These are phyloP conservation scores for Zalaria sp. DNA, from an alignment of 2,329 filamentous ascomycete species.

Conservation along the genomic window DNA sequence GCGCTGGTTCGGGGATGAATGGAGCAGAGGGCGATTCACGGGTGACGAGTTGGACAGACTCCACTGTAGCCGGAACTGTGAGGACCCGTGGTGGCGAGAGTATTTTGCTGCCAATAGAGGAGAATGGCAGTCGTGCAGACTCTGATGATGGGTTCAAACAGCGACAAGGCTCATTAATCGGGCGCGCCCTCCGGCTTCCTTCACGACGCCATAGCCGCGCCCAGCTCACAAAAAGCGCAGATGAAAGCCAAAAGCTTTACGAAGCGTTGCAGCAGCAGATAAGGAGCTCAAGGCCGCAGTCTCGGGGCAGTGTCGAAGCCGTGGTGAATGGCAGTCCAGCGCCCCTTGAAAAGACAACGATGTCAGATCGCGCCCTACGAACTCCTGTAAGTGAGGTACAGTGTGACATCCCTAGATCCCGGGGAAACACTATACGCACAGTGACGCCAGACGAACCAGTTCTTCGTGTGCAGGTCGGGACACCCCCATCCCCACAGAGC, in stretches of 20 bases:
- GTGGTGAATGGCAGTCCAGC: neutral
- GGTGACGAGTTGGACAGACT: constrained; percentile 60
- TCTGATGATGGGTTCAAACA: constrained; percentile 1
- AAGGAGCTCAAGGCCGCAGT: constrained; percentile 33
- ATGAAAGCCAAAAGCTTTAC: constrained; percentile 47
- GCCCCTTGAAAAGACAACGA: too few relatives aligned
- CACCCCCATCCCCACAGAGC: too few relatives aligned
- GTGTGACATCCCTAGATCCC: too few relatives aligned
- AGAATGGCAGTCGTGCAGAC: constrained; percentile 1
- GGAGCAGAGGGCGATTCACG: constrained; percentile 32
- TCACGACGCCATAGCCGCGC: constrained; percentile 14
- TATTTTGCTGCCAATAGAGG: constrained; percentile 5
- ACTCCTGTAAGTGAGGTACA: too few relatives aligned
- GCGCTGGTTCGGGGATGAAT: neutral
- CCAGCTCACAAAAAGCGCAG: constrained; percentile 15
- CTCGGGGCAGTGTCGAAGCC: neutral
- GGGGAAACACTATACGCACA: too few relatives aligned
- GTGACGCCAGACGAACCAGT: too few relatives aligned
- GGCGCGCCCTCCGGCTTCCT: constrained; percentile 13
- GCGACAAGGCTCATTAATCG: constrained; percentile 15
- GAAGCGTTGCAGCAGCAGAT: constrained; percentile 41
- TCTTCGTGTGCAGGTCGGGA: too few relatives aligned
- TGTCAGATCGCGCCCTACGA: too few relatives aligned
- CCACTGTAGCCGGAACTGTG: constrained; percentile 41
- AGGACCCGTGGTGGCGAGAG: constrained; percentile 25